Base-by-base conservation (phyloP, 179 eudicot species). In the Gypsophila paniculata region DNA sequence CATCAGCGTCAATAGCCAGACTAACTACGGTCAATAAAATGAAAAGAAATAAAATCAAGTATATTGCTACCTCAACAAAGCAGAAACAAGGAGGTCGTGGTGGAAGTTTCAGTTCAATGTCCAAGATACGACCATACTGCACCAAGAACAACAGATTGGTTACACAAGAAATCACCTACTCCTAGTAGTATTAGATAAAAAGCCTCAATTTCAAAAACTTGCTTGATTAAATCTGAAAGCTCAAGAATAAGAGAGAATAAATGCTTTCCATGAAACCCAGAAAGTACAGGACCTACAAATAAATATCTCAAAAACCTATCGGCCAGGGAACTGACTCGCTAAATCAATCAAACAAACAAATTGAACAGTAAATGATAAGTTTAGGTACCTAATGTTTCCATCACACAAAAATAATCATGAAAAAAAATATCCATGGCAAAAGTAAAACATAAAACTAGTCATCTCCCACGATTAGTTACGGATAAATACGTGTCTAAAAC, bases 91-190 rank as follows among this genome's bases (percentile, higher is more conserved):
- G 99, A 80, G 99, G 99, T 57, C 95, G 86, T 29, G 97, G 96
- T 75, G 99, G 99, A 78, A 92, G 83, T 85, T 92, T 95, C 81
- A 95, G 72, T 73, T 95, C 99, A 79, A 95, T 86, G 61, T 95
- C 97, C 89, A 92, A 72, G 68, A 95, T 88, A 69, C 93, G 97
- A 7, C 99, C 99, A 84, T 95, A 95, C 99, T 95, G 87, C 90
- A 82, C 29, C 38, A 61, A 70, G 44, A 21, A 29, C 46, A 26
- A 19, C 59, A 71, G 53, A 15, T 2, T 46, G 29, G 22, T 68
- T 22, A 68, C 22, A 61, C 38, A 74, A 57, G 22, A 38, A 54
- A 38, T 19, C 25, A 29, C 36, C 19, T 3, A 46, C 42, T 46
- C 18, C 19, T 18, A 17, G 34, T 21, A 72, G 8, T 49, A 62